Percentiles rank a stretch among this genome's conserved stretches.
Conservation (phyloP, 2,329 filamentous ascomycete genomes). For the Fusarium hainanense region DNA sequence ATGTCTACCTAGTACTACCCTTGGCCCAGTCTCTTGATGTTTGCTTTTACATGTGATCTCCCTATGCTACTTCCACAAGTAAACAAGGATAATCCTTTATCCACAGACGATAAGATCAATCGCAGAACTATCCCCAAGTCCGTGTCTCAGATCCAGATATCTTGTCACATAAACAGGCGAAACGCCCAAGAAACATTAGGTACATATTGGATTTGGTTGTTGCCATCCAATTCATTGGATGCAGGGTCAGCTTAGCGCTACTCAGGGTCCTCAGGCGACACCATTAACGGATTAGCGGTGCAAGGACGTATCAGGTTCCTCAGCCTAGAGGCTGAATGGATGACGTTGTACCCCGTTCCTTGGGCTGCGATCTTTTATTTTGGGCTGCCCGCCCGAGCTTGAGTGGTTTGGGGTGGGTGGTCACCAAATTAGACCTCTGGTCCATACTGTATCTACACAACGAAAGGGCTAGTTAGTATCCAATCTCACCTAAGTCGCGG, state of each 20-base stretch:
- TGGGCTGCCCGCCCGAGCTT: constrained; percentile 9
- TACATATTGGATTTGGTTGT: not conserved
- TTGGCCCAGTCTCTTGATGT: not conserved
- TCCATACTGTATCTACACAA: not conserved
- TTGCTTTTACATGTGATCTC: not conserved
- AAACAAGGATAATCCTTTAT: not conserved
- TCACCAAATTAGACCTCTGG: not conserved
- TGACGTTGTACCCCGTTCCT: constrained; percentile 34
- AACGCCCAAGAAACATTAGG: constrained; percentile 10
- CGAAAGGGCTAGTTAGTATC: not conserved
- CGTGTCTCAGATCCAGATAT: not conserved
- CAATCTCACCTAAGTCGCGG: not conserved
- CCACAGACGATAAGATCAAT: not conserved
- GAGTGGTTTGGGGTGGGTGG: not conserved
- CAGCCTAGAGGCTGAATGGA: constrained; percentile 17
- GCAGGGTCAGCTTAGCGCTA: constrained; percentile 28
- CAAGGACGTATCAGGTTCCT: constrained; percentile 31
- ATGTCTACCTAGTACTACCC: not conserved
- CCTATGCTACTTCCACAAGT: not conserved
- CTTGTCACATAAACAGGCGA: not conserved
- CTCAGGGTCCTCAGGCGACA: constrained; percentile 27
- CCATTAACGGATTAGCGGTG: constrained; percentile 17
- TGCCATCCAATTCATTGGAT: constrained; percentile 17
- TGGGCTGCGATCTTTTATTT: constrained; percentile 23
- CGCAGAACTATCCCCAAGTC: not conserved